phyloP scores from a whole-genome alignment of 129 eudicot genomes.

The Artemisia annua region DNA sequence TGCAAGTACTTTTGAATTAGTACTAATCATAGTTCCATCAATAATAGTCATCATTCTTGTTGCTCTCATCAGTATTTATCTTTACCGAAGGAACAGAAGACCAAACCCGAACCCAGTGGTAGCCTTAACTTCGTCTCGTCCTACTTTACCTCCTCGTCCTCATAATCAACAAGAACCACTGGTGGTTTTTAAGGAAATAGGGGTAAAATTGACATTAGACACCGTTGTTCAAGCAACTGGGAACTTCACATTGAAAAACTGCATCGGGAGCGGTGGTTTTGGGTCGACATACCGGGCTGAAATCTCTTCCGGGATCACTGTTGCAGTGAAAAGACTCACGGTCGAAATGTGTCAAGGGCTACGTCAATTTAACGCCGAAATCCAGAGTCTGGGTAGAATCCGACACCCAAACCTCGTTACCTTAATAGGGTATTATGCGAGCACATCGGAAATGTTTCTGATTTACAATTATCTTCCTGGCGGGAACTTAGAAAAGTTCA shows the following conservation, averaged over 20 bases:
- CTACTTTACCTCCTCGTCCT: constrained; percentile 21
- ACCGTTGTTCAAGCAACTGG: constrained; percentile 57
- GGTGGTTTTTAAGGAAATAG: constrained; percentile 55
- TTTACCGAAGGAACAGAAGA: constrained; percentile 37
- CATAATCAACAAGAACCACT: constrained; percentile 36
- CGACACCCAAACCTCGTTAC: constrained; percentile 64
- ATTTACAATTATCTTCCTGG: constrained; percentile 72
- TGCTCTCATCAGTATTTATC: constrained; percentile 42
- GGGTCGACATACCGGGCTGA: constrained; percentile 72
- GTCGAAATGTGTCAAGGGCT: constrained; percentile 61
- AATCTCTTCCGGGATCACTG: constrained; percentile 46
- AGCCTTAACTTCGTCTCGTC: constrained; percentile 14
- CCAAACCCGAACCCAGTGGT: constrained; percentile 26
- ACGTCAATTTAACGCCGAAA: constrained; percentile 68
- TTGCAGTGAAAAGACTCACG: constrained; percentile 69
- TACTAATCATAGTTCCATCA: constrained; percentile 46
- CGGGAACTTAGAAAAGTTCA: constrained; percentile 60
- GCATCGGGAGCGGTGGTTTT: constrained; percentile 78
- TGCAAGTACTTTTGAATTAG: constrained; percentile 37
- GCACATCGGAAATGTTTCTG: constrained; percentile 64
- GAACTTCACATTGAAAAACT: constrained; percentile 47
- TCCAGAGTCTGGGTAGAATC: constrained; percentile 52
- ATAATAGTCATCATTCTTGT: constrained; percentile 43
- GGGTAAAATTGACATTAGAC: constrained; percentile 55
- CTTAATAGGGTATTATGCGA: constrained; percentile 54